Base-by-base conservation (phyloP, 495 filamentous ascomycete species). In the Penicillium riverlandense region DNA sequence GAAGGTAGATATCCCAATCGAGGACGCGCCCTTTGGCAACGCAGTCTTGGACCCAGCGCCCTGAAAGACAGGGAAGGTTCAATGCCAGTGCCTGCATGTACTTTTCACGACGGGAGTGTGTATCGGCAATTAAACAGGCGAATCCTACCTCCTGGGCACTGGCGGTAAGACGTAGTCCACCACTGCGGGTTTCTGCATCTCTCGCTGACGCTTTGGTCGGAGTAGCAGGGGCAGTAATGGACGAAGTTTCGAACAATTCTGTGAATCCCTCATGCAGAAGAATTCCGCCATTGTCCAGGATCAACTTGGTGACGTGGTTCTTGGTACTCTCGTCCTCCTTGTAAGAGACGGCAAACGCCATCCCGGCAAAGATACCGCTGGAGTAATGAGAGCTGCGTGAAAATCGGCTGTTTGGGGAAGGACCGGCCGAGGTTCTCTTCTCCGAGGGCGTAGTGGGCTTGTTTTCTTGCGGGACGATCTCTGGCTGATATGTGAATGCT, bases 61-160 rank as follows among this genome's bases (percentile, higher is more conserved):
- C 74, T 5, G 84, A 80, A 6, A 98, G 72, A 50, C 88, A 94
- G 0, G 94, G 94, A 1, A 98, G 59, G 5, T 88, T 87, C 4
- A 98, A 76, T 7, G 94, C 90, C 10, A 98, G 79, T 0, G 92
- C 92, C 60, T 97, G 91, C 75, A 98, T 85, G 63, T 92, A 96
- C 50, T 98, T 98, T 31, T 82, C 79, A 43, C 85, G 84, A n/a
- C 92, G 82, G 10, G 85, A 94, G 61, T 96, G 83, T 27, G 77
- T 77, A 59, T 96, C 86, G 0, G 92, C 83, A 47, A 98, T 89
- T 12, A 97, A 67, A 15, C 85, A 88, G 1, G 82, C 76, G 61
- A 98, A 97, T 5, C 88, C 87, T 0, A 84, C 64, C 9, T 70
- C 58, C 12, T 70, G 59, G 27, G 80, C 76, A 10, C 64, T 60